Evolutionary conservation across 75 land plant genomes (phyloP).

Genomic region (Selaginella tamariscina): DNA sequence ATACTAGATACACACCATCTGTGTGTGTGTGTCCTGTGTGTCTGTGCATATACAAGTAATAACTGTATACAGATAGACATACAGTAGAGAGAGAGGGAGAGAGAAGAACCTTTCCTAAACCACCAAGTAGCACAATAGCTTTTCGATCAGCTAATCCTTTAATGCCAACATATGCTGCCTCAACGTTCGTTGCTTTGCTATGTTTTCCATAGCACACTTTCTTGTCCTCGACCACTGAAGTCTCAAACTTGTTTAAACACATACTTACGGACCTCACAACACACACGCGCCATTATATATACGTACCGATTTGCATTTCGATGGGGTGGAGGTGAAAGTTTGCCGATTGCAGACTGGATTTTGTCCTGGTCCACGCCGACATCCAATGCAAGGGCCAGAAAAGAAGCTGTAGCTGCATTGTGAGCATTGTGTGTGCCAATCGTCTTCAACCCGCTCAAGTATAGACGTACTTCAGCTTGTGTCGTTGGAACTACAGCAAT

Average conservation of each 20-base stretch:
- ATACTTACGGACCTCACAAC: too few relatives aligned
- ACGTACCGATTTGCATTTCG: conserved; percentile 60
- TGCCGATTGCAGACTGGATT: conserved; percentile 28
- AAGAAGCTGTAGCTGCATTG: conserved; percentile 63
- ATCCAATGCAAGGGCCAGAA: conserved; percentile 43
- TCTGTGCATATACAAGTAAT: too few relatives aligned
- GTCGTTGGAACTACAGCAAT: conserved; percentile 35
- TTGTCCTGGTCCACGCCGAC: conserved; percentile 33
- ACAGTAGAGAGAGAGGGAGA: too few relatives aligned
- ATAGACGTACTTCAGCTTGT: conserved; percentile 25
- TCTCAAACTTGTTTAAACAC: too few relatives aligned
- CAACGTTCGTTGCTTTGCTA: conserved; percentile 69
- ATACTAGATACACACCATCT: too few relatives aligned
- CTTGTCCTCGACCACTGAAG: conserved; percentile 34
- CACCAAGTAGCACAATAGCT: conserved; percentile 55
- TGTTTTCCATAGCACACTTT: conserved; percentile 47
- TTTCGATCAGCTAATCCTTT: conserved; percentile 31
- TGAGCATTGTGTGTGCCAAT: conserved; percentile 48
- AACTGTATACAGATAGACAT: too few relatives aligned
- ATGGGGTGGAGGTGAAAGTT: conserved; percentile 40
- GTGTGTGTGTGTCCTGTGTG: too few relatives aligned
- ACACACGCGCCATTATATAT: too few relatives aligned
- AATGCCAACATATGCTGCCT: conserved; percentile 45
- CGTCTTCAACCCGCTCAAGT: conserved; percentile 31
- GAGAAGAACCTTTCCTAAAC: conserved; percentile 63